These are phyloP conservation scores for Paulownia fortunei DNA, from an alignment of 257 asterid genomes.

Conservation along the genomic window DNA sequence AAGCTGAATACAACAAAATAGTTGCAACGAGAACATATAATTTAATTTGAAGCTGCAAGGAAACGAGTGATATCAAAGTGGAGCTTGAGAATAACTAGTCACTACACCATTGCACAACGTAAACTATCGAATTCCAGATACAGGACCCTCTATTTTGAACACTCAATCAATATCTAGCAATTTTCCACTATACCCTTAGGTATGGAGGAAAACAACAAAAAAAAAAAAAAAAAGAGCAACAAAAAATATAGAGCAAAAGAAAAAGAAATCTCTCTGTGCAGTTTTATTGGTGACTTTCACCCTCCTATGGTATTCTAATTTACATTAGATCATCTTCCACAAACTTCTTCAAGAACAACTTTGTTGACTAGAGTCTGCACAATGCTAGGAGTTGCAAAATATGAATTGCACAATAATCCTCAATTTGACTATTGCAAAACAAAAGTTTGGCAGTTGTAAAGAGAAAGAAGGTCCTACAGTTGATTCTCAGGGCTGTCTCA, in stretches of 20 bases:
- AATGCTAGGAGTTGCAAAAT: slow-evolving; percentile 4
- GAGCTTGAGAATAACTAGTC: not conserved
- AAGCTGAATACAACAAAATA: not conserved
- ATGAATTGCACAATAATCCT: slow-evolving; percentile 19
- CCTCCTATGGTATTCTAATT: slow-evolving; percentile 18
- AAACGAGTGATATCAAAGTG: not conserved
- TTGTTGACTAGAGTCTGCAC: slow-evolving; percentile 23
- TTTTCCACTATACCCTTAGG: not conserved
- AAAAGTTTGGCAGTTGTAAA: not conserved
- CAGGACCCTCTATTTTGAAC: not conserved
- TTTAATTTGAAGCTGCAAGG: slow-evolving; percentile 1
- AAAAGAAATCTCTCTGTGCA: slow-evolving; percentile 20
- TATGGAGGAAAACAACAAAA: not conserved
- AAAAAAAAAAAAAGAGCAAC: not conserved
- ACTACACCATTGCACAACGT: not conserved
- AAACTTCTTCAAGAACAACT: slow-evolving; percentile 28
- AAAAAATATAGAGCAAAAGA: no score
- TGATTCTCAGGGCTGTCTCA: slow-evolving; percentile 19
- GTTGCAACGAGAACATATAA: not conserved
- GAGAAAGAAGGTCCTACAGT: slow-evolving; percentile 15
- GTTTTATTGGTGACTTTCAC: slow-evolving; percentile 12
- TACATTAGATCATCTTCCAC: slow-evolving; percentile 34
- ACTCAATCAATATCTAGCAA: not conserved
- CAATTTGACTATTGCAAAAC: not conserved
- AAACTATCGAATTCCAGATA: slow-evolving; percentile 13